Base-by-base conservation (phyloP, 2,329 filamentous ascomycete species). In the Tolypocladium guangdongense region DNA sequence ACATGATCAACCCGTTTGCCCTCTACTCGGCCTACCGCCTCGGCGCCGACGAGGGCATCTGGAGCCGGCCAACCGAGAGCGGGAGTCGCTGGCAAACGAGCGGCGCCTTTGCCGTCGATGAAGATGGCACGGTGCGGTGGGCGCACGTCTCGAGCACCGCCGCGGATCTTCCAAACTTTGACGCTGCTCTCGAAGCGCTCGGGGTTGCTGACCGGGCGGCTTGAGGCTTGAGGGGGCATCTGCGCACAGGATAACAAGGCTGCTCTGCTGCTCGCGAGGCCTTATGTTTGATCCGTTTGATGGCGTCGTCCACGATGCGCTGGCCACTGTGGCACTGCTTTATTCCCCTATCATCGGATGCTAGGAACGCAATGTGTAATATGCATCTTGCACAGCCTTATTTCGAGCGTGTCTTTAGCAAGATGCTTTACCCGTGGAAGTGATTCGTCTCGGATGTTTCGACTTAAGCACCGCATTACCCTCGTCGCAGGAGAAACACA, bases 81-180 rank as follows among this genome's bases (percentile, higher is more conserved):
- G 85, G 85, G 39, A 81, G 70, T 58, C 69, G 83, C 51, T 89
- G 86, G 85, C 85, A 89, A 74, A 84, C 71, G 30, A 74, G 78
- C 47, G 86, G 85, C 32, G 80, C 78, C 32, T 89, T 83, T 68
- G 83, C 78, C 12, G 61, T 71, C 24, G 65, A 68, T 46, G 59
- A 55, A 8, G 58, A 63, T 35, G 67, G 68, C 7, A 64, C 56
- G 14, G 59, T 70, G 36, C 59, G 60, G 7, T 69, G 64, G 63
- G 57, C 56, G 33, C 68, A 70, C 33, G 54, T 67, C 27, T 58
- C 62, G 7, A 60, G 58, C 38, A 54, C 64, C 4, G 68, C 66
- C 8, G 60, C 67, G 49, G 63, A 68, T 49, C n/a, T 69, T 41
- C 62, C 66, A 7, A 58, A 69, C 49, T 59, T 70, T 10, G 51